Base-by-base conservation (phyloP, 345 rosid genomes). In the Eucalyptus melliodora region DNA sequence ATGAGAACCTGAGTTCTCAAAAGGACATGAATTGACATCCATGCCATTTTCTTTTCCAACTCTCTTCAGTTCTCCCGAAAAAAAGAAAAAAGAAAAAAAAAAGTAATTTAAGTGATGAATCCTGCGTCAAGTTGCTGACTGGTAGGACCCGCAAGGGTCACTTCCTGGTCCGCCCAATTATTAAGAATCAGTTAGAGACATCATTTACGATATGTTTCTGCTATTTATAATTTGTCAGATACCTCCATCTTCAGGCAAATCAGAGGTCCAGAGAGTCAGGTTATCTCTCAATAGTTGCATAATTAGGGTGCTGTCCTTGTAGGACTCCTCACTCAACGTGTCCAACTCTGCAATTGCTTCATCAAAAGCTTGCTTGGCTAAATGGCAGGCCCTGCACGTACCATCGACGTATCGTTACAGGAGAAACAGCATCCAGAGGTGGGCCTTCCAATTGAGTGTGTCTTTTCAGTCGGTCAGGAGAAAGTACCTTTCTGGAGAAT, bases 231-330 rank as follows among this genome's bases (percentile, higher is more conserved):
- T 44, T 16, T 49, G 24, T 42, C 19, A 16, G 53, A 15, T 90
- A 97, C 99, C 99, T 95, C 98, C 98, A 92, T 98, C 99, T 93
- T 98, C 99, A 89, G 99, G 99, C 93, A 98, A 96, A 93, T 98
- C 99, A 89, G 98, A 96, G 91, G 99, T 98, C 99, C 99, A 98
- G 85, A 98, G 97, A 44, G 99, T 97, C 93, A 98, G 99, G 92
- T 98, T 98, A 88, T 98, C 99, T 95, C 99, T 96, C 67, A 98
- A 92, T 88, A 98, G 97, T 95, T 98, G 99, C 98, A 98, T 98
- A 62, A 98, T 98, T 91, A 98, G 94, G 85, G 99, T 98, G 94
- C 99, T 98, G 89, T 98, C 99, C 92, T 98, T 98, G 95, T 97
- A 98, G 5, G 99, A 98, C 91, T 98, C 99, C 94, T 97, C 99